Conservation (phyloP, 116 monocot genomes). For the Thalassia testudinum region DNA sequence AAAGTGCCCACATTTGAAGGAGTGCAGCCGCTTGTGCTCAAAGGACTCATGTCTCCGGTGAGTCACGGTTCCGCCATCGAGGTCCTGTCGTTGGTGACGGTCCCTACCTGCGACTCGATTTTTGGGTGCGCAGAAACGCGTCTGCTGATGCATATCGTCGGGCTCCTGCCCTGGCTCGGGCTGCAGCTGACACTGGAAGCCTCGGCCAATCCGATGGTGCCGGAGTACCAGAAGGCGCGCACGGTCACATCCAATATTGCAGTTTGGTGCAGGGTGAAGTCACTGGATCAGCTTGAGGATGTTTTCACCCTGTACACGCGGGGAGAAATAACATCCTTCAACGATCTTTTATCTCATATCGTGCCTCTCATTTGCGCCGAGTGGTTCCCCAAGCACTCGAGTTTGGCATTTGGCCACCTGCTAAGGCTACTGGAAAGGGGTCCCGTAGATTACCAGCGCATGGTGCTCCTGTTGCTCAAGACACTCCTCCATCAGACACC, state of each 20-base stretch:
- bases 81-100: conserved; percentile 73
- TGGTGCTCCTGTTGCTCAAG: conserved; percentile 82
- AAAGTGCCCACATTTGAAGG: conserved; percentile 90
- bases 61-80: conserved; percentile 81
- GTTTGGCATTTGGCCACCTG: conserved; percentile 85
- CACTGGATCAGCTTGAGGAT: conserved; percentile 34
- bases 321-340: conserved; percentile 48
- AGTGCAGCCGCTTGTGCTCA: conserved; percentile 87
- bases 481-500: conserved; percentile 80
- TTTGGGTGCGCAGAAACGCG: conserved; percentile 76
- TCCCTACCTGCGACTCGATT: conserved; percentile 82
- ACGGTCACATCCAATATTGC: conserved; percentile 74
- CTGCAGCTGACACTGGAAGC: conserved; percentile 48
- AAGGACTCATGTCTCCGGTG: conserved; percentile 79
- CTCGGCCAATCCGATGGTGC: conserved; percentile 26
- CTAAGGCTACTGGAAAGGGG: conserved; percentile 87
- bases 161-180: conserved; percentile 80
- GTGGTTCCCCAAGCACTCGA: conserved; percentile 96
- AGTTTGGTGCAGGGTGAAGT: conserved; percentile 67
- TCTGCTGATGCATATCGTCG: conserved; percentile 83
- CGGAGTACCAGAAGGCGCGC: conserved; percentile 65
- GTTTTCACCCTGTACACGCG: conserved; percentile 52
- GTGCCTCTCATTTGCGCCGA: conserved; percentile 69
- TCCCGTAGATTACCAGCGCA: conserved; percentile 68
- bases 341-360: conserved; percentile 46